phyloP scores from a whole-genome alignment of 768 basidiomycete genomes.

The Podaxis sp. region DNA sequence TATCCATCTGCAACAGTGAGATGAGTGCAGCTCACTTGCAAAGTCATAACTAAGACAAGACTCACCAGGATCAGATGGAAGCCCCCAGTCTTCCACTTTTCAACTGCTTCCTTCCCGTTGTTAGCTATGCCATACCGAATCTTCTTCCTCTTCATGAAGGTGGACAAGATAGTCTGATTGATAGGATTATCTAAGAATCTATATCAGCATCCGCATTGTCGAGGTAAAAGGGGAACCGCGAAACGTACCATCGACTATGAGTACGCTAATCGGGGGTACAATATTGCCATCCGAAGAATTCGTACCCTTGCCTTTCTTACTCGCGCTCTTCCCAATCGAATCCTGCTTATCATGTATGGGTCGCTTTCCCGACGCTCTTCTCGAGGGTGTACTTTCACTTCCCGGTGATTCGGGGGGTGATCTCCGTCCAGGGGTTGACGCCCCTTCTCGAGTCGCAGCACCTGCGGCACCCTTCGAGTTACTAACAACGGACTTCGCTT shows the following conservation, averaged over 20 bases:
- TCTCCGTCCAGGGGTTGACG: slow-evolving; percentile 1
- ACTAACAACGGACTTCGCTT: background rate
- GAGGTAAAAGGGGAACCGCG: background rate
- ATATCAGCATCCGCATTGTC: slow-evolving; percentile 12
- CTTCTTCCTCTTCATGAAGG: slow-evolving; percentile 93
- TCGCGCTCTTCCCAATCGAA: slow-evolving; percentile 19
- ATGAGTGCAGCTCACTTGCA: slow-evolving; percentile 12
- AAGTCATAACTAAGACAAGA: slow-evolving; percentile 12
- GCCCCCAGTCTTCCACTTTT: slow-evolving; percentile 88
- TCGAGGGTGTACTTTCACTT: slow-evolving; percentile 9
- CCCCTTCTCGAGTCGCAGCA: slow-evolving; percentile 5
- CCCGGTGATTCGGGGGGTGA: slow-evolving; percentile 11
- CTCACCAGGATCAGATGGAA: slow-evolving; percentile 95
- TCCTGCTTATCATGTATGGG: slow-evolving; percentile 20
- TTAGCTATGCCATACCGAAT: slow-evolving; percentile 94
- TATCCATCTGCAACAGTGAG: slow-evolving; percentile 79
- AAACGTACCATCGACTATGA: slow-evolving; percentile 91
- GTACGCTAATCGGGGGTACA: slow-evolving; percentile 93
- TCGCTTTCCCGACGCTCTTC: slow-evolving; percentile 18
- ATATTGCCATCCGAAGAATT: slow-evolving; percentile 57
- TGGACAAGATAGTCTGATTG: slow-evolving; percentile 96
- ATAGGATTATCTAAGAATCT: slow-evolving; percentile 83
- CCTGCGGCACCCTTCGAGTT: background rate
- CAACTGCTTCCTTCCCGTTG: slow-evolving; percentile 92
- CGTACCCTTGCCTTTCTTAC: slow-evolving; percentile 45